Conservation (phyloP, 2,329 filamentous ascomycete genomes). For the Penicillium sp. region DNA sequence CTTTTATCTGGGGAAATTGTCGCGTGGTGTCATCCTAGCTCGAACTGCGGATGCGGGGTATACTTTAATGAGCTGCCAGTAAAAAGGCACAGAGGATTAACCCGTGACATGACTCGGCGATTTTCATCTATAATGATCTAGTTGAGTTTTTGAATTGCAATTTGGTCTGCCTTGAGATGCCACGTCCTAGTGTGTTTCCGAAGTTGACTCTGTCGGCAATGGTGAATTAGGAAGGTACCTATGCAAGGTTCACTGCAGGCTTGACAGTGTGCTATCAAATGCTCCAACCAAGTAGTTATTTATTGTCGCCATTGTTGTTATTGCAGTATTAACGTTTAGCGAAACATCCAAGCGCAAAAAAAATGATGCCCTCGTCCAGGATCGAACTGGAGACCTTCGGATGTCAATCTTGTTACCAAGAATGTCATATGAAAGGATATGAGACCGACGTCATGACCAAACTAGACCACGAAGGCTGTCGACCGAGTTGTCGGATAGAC, state of each 20-base stretch:
- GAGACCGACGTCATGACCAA: background rate
- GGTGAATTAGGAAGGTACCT: background rate
- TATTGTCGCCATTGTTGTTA: background rate
- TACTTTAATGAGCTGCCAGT: conserved; percentile 8
- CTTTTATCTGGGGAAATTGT: conserved; percentile 24
- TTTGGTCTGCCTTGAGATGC: no score
- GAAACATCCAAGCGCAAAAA: background rate
- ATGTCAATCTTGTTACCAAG: background rate
- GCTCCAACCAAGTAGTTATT: background rate
- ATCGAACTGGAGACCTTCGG: background rate
- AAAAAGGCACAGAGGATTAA: background rate
- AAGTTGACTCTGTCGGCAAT: background rate
- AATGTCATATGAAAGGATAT: background rate
- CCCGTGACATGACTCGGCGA: background rate
- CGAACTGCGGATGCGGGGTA: conserved; percentile 22
- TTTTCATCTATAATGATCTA: background rate
- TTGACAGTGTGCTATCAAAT: background rate
- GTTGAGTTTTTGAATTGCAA: no score
- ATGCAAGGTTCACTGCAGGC: background rate
- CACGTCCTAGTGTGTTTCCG: background rate
- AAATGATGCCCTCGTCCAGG: background rate
- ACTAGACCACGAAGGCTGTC: background rate
- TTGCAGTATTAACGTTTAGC: background rate
- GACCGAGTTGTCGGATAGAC: background rate
- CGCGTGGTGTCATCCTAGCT: conserved; percentile 18